These are phyloP conservation scores for Backusella sp. DNA, from an alignment of 192 early-diverging fungal species.

Conservation along the genomic window DNA sequence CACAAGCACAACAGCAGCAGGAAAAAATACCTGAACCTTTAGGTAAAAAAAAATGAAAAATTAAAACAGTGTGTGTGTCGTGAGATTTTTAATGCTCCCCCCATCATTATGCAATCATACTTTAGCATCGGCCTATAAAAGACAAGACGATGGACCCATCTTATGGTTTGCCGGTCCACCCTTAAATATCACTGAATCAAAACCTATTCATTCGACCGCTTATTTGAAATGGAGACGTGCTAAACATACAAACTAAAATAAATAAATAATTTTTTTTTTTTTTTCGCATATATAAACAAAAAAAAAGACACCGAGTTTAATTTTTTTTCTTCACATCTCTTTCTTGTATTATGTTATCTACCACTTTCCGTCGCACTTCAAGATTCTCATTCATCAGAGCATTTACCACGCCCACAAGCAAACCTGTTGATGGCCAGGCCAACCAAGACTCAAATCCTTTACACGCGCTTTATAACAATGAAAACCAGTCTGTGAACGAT, in stretches of 20 bases:
- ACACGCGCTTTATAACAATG: conserved; percentile 20
- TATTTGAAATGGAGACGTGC: conserved; percentile 25
- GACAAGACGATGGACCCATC: conserved; percentile 11
- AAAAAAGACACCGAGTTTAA: background rate
- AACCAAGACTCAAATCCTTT: conserved; percentile 9
- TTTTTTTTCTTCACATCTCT: background rate
- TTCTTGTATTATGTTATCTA: background rate
- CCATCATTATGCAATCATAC: background rate
- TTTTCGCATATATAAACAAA: background rate
- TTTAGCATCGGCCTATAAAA: conserved; percentile 16
- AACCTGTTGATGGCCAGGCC: background rate
- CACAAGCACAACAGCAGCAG: conserved; percentile 9
- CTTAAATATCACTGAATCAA: conserved; percentile 1
- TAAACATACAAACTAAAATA: conserved; percentile 6
- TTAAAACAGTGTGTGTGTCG: background rate
- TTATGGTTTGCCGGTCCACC: conserved; percentile 29
- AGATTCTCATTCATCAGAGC: background rate
- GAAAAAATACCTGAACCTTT: conserved; percentile 1
- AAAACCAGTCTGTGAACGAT: conserved; percentile 9
- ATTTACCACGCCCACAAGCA: background rate
- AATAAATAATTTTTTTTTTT: background rate
- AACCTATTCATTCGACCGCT: conserved; percentile 11
- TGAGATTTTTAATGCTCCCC: background rate
- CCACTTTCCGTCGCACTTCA: background rate
- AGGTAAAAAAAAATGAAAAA: background rate